A percentile compares a stretch with the other conserved stretches of the same genome.
phyloP scores from a whole-genome alignment of 2,329 filamentous ascomycete genomes.

The Colletotrichum coccodes region DNA sequence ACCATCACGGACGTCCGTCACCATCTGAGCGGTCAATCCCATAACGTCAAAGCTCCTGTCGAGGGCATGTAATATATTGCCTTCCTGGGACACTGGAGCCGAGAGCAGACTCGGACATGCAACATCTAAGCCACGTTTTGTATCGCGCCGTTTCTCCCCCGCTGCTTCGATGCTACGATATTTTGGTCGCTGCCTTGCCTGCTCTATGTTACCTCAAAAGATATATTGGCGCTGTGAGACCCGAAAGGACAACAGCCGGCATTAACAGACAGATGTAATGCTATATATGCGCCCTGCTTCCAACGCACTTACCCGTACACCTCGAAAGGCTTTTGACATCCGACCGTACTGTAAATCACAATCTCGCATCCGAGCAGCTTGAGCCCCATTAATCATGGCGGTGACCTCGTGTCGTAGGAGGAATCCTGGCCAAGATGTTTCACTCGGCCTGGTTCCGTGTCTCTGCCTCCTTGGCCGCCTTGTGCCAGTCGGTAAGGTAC shows the following conservation, averaged over 20 bases:
- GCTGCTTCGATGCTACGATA: background rate
- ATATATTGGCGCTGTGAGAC: background rate
- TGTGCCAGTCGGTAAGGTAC: conserved; percentile 62
- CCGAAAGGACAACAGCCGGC: background rate
- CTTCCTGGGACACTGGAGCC: background rate
- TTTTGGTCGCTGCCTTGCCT: background rate
- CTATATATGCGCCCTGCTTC: background rate
- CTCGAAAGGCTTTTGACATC: background rate
- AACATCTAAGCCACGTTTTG: background rate
- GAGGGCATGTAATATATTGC: background rate
- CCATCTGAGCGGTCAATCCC: background rate
- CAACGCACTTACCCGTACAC: background rate
- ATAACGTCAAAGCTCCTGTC: background rate
- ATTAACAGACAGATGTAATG: background rate
- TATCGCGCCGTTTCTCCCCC: background rate
- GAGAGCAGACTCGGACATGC: background rate
- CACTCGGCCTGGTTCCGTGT: conserved; percentile 50
- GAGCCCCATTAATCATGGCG: background rate
- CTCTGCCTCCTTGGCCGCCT: conserved; percentile 63
- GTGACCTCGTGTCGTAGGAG: background rate
- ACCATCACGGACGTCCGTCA: conserved; percentile 14
- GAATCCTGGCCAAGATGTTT: conserved; percentile 49
- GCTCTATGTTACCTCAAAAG: background rate
- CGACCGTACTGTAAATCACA: background rate
- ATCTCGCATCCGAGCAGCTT: background rate